Base-by-base conservation (phyloP, 768 basidiomycete species). In the Suillus subluteus region DNA sequence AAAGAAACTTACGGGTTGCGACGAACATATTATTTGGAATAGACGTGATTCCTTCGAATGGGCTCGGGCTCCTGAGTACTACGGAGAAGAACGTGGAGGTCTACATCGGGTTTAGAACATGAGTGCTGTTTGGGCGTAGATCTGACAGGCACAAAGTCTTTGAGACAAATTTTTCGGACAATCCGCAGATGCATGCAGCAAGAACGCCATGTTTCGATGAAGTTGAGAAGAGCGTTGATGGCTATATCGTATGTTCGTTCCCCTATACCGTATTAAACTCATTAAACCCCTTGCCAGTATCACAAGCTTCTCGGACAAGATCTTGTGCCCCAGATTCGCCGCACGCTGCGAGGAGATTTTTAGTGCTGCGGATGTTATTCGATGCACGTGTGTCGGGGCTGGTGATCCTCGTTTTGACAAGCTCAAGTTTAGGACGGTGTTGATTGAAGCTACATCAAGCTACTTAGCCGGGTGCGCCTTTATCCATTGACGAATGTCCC, bases 261-360 rank as follows among this genome's bases (percentile, higher is more conserved):
- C 64, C 6, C 54, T 44, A n/a, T 50, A 23, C 6, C 55, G 23
- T 61, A 43, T 62, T 73, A 32, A 30, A 50, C 6, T 26, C 12
- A 50, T 50, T 6, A 50, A 23, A 73, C 30, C 15, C 37, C 62
- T 18, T 55, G 59, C 2, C 71, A 96, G 95, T 99, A 99, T 76
- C 97, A 99, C 79, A 99, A 99, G 80, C 87, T 99, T 52, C 88
- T 99, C 62, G 98, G 97, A 1, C 97, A 99, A 73, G 98, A 99
- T 73, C 87, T 97, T 11, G 96, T 98, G 75, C 96, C 98, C 11
- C 96, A 98, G 77, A 87, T 90, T 52, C 83, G 94, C 40, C 87
- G 91, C 37, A 94, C 92, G 1, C 92, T 97, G 95, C 76, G 98
- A 99, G 86, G 97, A 99, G 83, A 98, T 99, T 69, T 79, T 99